Conservation (phyloP, 148 eudicot species). For the Hydrangea macrophylla region DNA sequence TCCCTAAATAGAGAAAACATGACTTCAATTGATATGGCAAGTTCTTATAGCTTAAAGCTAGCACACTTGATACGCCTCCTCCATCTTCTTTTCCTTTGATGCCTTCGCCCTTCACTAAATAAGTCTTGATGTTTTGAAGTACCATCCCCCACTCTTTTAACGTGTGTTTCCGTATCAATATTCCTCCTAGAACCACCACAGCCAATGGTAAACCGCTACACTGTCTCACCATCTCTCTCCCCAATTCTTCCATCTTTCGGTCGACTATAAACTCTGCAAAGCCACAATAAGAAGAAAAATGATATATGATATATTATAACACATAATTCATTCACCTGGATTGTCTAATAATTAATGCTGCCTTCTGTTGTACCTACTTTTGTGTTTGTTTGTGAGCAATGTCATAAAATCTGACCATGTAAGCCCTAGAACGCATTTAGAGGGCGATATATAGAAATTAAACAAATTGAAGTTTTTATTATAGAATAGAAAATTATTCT, state of each 20-base stretch:
- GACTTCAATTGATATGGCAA: slow-evolving; percentile 30
- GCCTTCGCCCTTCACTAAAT: neutral
- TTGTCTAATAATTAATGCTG: too few species aligned
- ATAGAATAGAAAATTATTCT: too few species aligned
- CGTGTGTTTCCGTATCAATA: slow-evolving; percentile 12
- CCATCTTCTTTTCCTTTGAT: neutral
- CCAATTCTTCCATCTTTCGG: slow-evolving; percentile 26
- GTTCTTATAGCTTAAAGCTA: slow-evolving; percentile 23
- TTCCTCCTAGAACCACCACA: slow-evolving; percentile 44
- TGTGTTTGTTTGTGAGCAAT: too few species aligned
- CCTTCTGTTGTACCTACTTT: too few species aligned
- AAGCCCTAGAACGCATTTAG: too few species aligned
- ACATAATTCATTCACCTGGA: too few species aligned
- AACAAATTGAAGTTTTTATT: too few species aligned
- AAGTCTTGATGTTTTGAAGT: slow-evolving; percentile 10
- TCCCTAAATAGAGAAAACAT: slow-evolving; percentile 36
- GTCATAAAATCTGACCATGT: too few species aligned
- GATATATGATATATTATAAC: too few species aligned
- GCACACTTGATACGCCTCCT: neutral
- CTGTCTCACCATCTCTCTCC: slow-evolving; percentile 28
- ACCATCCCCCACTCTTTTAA: slow-evolving; percentile 1
- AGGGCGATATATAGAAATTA: too few species aligned
- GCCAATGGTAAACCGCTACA: slow-evolving; percentile 51
- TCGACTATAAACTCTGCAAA: neutral
- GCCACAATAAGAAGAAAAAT: too few species aligned